Evolutionary conservation across 768 basidiomycete genomes (phyloP).

Genomic region (Cystofilobasidium bisporidii): DNA sequence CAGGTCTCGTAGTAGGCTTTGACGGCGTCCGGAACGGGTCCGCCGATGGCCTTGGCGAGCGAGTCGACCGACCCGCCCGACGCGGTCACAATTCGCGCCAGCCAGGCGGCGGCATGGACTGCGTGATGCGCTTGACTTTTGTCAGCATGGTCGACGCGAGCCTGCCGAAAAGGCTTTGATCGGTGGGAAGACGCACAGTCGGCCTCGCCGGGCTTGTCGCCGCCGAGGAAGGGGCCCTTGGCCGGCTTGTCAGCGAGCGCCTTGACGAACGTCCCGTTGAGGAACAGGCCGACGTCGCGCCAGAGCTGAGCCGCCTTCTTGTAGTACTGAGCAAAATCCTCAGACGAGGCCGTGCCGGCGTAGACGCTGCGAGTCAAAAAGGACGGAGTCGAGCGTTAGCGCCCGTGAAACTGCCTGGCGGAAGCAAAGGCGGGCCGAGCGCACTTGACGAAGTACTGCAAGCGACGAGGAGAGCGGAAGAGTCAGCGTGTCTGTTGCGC

Average conservation of each 20-base stretch:
- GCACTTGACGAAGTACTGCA: slow-evolving; percentile 4
- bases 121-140: background rate
- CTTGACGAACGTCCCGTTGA: slow-evolving; percentile 48
- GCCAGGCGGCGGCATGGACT: slow-evolving; percentile 28
- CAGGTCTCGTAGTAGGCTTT: slow-evolving; percentile 16
- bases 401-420: too few species aligned
- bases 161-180: background rate
- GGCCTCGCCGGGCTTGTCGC: slow-evolving; percentile 18
- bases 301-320: slow-evolving; percentile 9
- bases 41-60: slow-evolving; percentile 4
- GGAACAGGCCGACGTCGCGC: slow-evolving; percentile 7
- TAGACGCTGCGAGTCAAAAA: slow-evolving; percentile 9
- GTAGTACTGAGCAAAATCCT: slow-evolving; percentile 12
- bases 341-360: slow-evolving; percentile 1
- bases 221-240: slow-evolving; percentile 6
- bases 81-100: slow-evolving; percentile 17
- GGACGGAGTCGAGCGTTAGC: too few species aligned
- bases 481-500: background rate
- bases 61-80: slow-evolving; percentile 17
- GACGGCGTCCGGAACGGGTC: background rate
- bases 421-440: background rate
- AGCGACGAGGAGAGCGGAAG: background rate
- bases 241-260: slow-evolving; percentile 45
- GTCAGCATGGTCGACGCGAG: background rate
- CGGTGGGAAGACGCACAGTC: slow-evolving; percentile 14